phyloP scores from a whole-genome alignment of 163 green algal species.

The Prototheca wickerhamii region DNA sequence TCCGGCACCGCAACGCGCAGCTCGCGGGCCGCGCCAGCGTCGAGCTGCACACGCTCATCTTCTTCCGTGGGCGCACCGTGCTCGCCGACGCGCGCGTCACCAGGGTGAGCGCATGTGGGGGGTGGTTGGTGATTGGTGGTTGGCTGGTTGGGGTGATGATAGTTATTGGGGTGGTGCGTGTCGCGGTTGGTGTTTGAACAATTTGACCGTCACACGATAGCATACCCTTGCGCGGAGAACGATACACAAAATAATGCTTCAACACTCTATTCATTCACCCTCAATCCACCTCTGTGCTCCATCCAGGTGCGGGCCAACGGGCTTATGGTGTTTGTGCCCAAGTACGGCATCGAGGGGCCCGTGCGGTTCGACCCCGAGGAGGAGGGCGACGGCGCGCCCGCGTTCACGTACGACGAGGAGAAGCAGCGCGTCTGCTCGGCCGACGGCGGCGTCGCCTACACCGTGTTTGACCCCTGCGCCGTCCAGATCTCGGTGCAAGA shows the following conservation, averaged over 20 bases:
- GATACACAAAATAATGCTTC: no score
- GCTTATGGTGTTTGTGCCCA: slow-evolving; percentile 94
- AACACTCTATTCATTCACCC: neutral
- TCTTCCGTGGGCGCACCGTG: slow-evolving; percentile 67
- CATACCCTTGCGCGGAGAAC: no score
- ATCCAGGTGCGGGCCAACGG: slow-evolving; percentile 58
- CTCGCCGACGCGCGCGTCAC: slow-evolving; percentile 65
- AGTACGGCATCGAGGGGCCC: slow-evolving; percentile 93
- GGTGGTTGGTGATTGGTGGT: neutral
- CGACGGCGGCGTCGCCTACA: slow-evolving; percentile 41
- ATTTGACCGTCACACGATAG: no score
- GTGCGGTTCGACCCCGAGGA: slow-evolving; percentile 57
- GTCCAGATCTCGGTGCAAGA: slow-evolving; percentile 68
- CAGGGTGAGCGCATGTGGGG: slow-evolving; percentile 37
- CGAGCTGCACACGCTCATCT: slow-evolving; percentile 96
- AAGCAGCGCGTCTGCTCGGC: slow-evolving; percentile 11
- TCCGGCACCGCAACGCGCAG: slow-evolving; percentile 86
- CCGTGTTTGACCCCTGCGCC: slow-evolving; percentile 70
- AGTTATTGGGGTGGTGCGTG: no score
- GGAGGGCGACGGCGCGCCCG: neutral
- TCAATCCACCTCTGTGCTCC: slow-evolving; percentile 1
- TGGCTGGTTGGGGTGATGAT: neutral
- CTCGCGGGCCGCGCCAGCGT: slow-evolving; percentile 80
- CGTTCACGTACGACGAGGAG: slow-evolving; percentile 29
- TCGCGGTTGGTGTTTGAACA: no score